Base-by-base conservation (phyloP, 345 rosid genomes). In the Anastatica hierochuntica region DNA sequence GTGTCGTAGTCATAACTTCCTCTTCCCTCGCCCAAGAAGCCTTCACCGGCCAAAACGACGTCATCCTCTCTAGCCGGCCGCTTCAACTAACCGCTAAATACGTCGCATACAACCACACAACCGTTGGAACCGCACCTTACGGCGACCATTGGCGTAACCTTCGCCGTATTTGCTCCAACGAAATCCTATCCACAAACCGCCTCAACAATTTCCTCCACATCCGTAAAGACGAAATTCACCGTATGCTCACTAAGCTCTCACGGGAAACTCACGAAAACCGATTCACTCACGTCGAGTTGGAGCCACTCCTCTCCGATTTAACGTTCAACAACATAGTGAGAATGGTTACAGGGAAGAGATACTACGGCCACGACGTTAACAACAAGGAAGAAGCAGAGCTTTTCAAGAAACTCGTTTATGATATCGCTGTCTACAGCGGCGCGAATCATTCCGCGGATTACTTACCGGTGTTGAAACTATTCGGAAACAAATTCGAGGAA, bases 91-190 rank as follows among this genome's bases (percentile, higher is more conserved):
- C 70, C 0, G 83, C 72, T 1, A 77, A 79, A 24, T 40, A 68
- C 53, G 24, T 74, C 2, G 74, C 75, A 1, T 79, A 82, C 10
- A 67, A 67, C 58, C 16, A 65, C 62, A 65, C 53, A 1, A 65
- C 70, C 11, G 19, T 80, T 0, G 15, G 17, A 13, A 27, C 68
- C 1, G 56, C 73, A 5, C 49, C 77, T 6, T 78, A 83, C 51
- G 92, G 84, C 0, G 80, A 83, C 10, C 84, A 72, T 14, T 83
- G 87, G 82, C 82, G 87, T 53, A 78, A 74, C 73, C 78, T 84
- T 35, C 80, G 83, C 14, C 74, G 76, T 13, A 66, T 79, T 10
- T 31, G 68, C 41, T 43, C 77, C 18, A 35, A 13, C 8, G 80
- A 81, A 31, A 64, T 84, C 38, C 74, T 84, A 61, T 79, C 88